phyloP scores from a whole-genome alignment of 1,139 yeast species.

The Protomyces gravidus region DNA sequence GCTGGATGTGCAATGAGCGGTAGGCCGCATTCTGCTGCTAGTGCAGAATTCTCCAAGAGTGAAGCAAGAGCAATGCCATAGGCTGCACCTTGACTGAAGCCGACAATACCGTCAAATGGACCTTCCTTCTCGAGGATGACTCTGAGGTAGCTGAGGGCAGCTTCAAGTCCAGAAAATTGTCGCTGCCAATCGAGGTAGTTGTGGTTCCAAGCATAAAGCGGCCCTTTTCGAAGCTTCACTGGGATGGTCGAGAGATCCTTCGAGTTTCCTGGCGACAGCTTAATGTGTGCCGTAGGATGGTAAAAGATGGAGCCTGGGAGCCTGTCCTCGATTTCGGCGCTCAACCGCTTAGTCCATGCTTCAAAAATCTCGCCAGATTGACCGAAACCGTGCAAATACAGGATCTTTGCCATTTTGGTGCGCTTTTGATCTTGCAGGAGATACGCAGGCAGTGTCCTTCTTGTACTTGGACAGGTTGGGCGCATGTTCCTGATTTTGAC shows the following conservation, averaged over 20 bases:
- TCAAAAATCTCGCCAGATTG: constrained; percentile 15
- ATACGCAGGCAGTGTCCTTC: neutral
- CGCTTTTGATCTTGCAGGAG: neutral
- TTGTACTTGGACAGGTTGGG: neutral
- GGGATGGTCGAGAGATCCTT: constrained; percentile 17
- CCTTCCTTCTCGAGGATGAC: constrained; percentile 56
- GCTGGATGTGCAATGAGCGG: constrained; percentile 42
- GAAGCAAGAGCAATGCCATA: constrained; percentile 47
- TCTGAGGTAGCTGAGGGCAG: constrained; percentile 9
- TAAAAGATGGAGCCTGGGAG: constrained; percentile 6
- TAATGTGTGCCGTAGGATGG: constrained; percentile 24
- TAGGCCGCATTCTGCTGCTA: constrained; percentile 7
- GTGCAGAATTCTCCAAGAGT: constrained; percentile 13
- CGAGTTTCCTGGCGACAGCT: constrained; percentile 14
- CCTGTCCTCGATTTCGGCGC: constrained; percentile 1
- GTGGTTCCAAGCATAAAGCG: constrained; percentile 27
- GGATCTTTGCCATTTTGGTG: constrained; percentile 7
- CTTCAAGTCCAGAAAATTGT: constrained; percentile 18
- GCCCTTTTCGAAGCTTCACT: constrained; percentile 2
- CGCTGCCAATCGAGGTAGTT: constrained; percentile 27
- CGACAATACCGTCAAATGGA: constrained; percentile 82
- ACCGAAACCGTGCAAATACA: constrained; percentile 23
- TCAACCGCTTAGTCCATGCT: constrained; percentile 6
- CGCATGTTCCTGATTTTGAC: too few relatives aligned
- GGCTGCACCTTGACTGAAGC: constrained; percentile 94